phyloP scores from a whole-genome alignment of 805 yeast genomes.

The Barnettozyma sucrosica region DNA sequence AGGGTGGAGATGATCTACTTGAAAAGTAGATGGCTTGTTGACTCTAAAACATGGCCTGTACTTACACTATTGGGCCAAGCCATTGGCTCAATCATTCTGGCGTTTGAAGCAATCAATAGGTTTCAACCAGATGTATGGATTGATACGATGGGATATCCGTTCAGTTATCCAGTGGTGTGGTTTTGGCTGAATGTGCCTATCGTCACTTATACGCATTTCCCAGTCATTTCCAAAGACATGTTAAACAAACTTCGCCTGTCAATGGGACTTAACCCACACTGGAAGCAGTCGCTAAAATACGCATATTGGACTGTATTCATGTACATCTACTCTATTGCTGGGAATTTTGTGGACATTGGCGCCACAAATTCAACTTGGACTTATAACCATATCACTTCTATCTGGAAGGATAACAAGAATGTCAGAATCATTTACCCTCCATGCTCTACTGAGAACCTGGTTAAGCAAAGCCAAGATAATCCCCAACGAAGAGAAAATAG shows the following conservation, averaged over 20 bases:
- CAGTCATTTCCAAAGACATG: conserved; percentile 88
- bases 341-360: conserved; percentile 58
- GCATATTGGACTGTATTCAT: conserved; percentile 70
- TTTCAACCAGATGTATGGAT: conserved; percentile 83
- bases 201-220: conserved; percentile 89
- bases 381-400: conserved; percentile 54
- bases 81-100: conserved; percentile 64
- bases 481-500: conserved; percentile 28
- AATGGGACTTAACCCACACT: conserved; percentile 17
- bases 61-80: conserved; percentile 87
- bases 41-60: conserved; percentile 65
- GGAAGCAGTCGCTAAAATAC: conserved; percentile 36
- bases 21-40: conserved; percentile 52
- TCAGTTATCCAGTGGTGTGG: conserved; percentile 63
- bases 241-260: conserved; percentile 45
- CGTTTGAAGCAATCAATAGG: conserved; percentile 61
- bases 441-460: conserved; percentile 56
- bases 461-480: conserved; percentile 7
- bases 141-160: conserved; percentile 94
- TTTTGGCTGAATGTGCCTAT: conserved; percentile 64
- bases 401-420: conserved; percentile 52
- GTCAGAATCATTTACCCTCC: conserved; percentile 76
- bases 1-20: conserved; percentile 62
- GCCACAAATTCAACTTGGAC: conserved; percentile 94
- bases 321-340: conserved; percentile 57